Base-by-base conservation (phyloP, 2,329 filamentous ascomycete genomes). In the Aureobasidium leucospermi region DNA sequence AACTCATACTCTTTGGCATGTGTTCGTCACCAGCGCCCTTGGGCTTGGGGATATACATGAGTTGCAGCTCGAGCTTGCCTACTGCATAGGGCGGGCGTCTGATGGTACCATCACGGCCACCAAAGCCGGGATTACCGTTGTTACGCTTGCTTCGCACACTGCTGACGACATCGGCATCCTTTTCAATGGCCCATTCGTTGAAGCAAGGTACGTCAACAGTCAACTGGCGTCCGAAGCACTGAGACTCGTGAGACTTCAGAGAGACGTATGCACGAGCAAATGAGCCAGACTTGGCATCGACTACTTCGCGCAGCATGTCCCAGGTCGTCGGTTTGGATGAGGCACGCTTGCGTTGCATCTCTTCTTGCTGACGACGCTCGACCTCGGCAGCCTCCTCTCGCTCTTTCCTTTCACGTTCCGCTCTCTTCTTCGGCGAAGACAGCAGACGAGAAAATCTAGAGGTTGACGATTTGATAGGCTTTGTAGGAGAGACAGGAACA, bases 1-100 rank as follows among this genome's bases (percentile, higher is more conserved):
- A 89, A 74, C 94, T 96, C 92, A 99, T 96, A 78, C 92, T 96
- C 85, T 97, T 97, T 58, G 94, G 94, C 90, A 99, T 96, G 66
- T 97, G 93, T 15, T 96, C 92, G 64, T 97, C 94, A 52, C 85
- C 85, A 32, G 86, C 81, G 46, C 88, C 88, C 78, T 90, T 93
- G 4, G 94, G 93, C 67, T 92, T 90, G 0, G 94, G 94, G 1
- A 99, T 91, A 69, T 96, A 99, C 13, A 99, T 80, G 8, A 99
- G 82, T 76, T 99, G 94, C 41, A 99, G 79, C 71, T 96, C 90
- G 58, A 99, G 81, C 76, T 96, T 96, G 65, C 92, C 94, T 68
- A 99, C 85, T 75, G 93, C 90, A 78, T 99, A 99, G n/a, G 94
- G 94, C 11, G 94, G 93, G 56, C 88, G 78, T 34, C 82, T 85